phyloP scores from a whole-genome alignment of 768 basidiomycete species.

The Lenzites betulinus region DNA sequence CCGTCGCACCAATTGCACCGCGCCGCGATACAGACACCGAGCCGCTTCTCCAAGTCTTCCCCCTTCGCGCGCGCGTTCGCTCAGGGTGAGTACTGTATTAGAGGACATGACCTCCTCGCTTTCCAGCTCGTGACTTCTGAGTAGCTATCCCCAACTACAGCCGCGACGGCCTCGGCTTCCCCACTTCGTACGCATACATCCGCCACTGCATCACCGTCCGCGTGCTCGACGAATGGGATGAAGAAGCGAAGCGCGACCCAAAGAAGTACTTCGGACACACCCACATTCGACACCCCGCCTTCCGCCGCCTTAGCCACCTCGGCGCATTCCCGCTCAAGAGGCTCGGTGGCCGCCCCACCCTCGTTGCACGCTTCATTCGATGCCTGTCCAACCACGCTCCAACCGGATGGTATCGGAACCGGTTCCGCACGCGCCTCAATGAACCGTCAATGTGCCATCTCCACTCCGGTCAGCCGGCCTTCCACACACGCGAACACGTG shows the following conservation, averaged over 20 bases:
- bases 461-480: neutral
- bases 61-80: neutral
- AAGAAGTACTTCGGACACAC: neutral
- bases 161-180: neutral
- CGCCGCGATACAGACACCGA: neutral
- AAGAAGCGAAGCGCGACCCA: neutral
- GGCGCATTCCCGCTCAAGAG: neutral
- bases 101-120: neutral
- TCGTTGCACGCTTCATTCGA: neutral
- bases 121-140: too few species aligned
- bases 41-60: neutral
- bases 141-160: neutral
- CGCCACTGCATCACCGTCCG: too few species aligned
- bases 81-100: neutral
- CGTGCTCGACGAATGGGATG: neutral
- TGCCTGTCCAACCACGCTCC: neutral
- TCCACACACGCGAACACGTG: neutral
- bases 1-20: neutral
- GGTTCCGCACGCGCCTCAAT: neutral
- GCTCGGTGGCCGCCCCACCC: neutral
- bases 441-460: neutral
- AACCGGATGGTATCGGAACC: neutral
- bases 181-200: neutral
- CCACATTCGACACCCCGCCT: neutral
- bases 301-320: neutral